Conservation (phyloP, 2,329 filamentous ascomycete genomes). For the Fusarium lateritium region DNA sequence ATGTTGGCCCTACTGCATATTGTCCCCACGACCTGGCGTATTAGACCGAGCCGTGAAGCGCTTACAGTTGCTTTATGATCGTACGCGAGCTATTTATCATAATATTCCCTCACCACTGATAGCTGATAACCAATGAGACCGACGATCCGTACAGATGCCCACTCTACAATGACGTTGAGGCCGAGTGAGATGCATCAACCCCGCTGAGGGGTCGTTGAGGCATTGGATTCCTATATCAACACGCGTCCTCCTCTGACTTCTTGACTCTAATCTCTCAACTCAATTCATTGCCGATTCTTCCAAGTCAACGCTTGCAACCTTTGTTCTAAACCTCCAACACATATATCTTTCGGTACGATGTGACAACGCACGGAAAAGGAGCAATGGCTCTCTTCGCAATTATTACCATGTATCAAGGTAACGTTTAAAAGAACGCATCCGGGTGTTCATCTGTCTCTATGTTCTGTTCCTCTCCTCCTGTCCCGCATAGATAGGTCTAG, state of each 20-base stretch:
- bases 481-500: background rate
- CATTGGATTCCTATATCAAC: slow-evolving; percentile 33
- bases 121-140: slow-evolving; percentile 39
- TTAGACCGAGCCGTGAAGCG: slow-evolving; percentile 11
- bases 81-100: slow-evolving; percentile 12
- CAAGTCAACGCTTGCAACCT: background rate
- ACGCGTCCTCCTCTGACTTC: slow-evolving; percentile 2
- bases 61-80: slow-evolving; percentile 10
- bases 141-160: slow-evolving; percentile 14
- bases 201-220: slow-evolving; percentile 42
- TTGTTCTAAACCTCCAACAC: slow-evolving; percentile 6
- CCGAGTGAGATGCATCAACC: slow-evolving; percentile 28
- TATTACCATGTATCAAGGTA: slow-evolving; percentile 59
- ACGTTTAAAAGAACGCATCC: slow-evolving; percentile 63
- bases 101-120: slow-evolving; percentile 29
- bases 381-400: slow-evolving; percentile 48
- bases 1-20: slow-evolving; percentile 27
- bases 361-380: slow-evolving; percentile 44
- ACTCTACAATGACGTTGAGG: slow-evolving; percentile 40
- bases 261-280: slow-evolving; percentile 11
- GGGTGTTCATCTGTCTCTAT: slow-evolving; percentile 58
- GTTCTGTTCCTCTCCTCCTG: slow-evolving; percentile 25
- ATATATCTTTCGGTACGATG: slow-evolving; percentile 46
- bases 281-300: slow-evolving; percentile 1
- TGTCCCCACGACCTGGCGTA: slow-evolving; percentile 16